Evolutionary conservation across 2,329 filamentous ascomycete species (phyloP).

Genomic region (Coniochaeta sp.): DNA sequence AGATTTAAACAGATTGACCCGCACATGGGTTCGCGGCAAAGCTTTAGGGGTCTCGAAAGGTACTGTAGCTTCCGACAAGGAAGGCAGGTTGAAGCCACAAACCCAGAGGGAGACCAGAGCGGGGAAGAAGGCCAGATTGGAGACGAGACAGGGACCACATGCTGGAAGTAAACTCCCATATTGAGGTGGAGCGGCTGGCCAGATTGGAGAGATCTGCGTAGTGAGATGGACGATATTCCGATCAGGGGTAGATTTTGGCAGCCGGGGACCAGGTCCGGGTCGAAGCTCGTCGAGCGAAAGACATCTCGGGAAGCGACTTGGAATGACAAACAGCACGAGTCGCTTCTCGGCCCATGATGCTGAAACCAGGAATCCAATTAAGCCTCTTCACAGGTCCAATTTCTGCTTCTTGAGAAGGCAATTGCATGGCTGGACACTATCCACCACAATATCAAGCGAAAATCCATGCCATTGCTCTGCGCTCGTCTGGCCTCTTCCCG

Average conservation of each 20-base stretch:
- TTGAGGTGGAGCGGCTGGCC: constrained; percentile 2
- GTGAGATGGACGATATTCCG: background rate
- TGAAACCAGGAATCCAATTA: background rate
- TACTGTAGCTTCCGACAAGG: background rate
- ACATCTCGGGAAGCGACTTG: background rate
- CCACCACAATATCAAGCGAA: background rate
- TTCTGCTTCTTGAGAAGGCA: background rate
- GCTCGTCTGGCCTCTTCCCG: background rate
- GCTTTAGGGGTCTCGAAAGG: background rate
- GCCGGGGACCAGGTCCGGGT: background rate
- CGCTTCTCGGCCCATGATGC: background rate
- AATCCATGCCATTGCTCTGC: background rate
- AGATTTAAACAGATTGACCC: constrained; percentile 2
- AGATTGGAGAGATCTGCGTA: background rate
- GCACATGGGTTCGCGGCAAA: background rate
- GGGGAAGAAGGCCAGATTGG: background rate
- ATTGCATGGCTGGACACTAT: background rate
- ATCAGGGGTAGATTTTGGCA: background rate
- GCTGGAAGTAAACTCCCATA: constrained; percentile 2
- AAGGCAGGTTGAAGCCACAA: background rate
- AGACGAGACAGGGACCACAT: background rate
- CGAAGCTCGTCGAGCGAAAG: background rate
- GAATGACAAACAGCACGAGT: background rate
- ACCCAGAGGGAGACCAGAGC: background rate
- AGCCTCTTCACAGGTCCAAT: background rate